Conservation (phyloP, 1,284 basidiomycete species). For the Cystobasidiaceae sp. region DNA sequence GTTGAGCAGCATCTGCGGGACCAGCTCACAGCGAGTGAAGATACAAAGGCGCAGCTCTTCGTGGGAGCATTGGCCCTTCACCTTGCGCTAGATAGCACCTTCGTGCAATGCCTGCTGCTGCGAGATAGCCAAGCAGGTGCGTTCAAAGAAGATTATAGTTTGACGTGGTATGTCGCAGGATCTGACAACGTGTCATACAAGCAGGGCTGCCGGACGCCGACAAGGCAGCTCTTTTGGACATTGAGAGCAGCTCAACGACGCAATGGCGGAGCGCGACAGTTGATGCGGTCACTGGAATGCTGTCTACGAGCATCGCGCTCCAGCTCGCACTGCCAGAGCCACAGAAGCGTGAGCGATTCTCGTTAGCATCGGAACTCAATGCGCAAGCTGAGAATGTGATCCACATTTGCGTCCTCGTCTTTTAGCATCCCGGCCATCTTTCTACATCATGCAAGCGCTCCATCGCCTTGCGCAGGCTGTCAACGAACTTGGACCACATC, state of each 20-base stretch:
- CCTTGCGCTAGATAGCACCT: conserved; percentile 11
- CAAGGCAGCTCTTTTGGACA: neutral
- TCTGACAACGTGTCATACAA: neutral
- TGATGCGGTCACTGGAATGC: neutral
- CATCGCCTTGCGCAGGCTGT: neutral
- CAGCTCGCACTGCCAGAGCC: neutral
- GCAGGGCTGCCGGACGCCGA: conserved; percentile 1
- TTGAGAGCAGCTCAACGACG: neutral
- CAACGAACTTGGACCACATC: conserved; percentile 6
- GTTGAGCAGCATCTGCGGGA: neutral
- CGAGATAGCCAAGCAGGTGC: too few species aligned
- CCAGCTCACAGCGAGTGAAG: neutral
- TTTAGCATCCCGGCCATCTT: neutral
- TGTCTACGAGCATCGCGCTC: neutral
- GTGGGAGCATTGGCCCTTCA: conserved; percentile 14
- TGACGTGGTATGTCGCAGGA: too few species aligned
- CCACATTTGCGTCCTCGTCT: too few species aligned
- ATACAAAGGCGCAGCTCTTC: conserved; percentile 1
- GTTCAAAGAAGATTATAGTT: too few species aligned
- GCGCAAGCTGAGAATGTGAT: too few species aligned
- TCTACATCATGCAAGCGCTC: neutral
- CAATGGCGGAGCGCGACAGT: conserved; percentile 1
- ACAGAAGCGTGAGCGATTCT: neutral
- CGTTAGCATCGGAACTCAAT: neutral
- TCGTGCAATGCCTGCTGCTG: conserved; percentile 10